Base-by-base conservation (phyloP, 2,329 filamentous ascomycete species). In the Metarhizium brunneum region DNA sequence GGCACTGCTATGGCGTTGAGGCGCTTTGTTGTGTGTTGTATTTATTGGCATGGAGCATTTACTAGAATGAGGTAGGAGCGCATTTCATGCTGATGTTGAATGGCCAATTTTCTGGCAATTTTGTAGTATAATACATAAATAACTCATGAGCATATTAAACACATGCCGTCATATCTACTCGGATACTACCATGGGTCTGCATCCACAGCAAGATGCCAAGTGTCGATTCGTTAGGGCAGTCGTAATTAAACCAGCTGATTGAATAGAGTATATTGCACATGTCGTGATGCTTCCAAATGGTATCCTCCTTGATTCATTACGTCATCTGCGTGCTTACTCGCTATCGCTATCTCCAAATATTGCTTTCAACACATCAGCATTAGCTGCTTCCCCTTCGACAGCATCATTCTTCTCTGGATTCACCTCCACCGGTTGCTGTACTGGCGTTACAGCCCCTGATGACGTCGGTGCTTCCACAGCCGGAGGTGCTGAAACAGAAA, bases 281-380 rank as follows among this genome's bases (percentile, higher is more conserved):
- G 16, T 43, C 6, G 40, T 43, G 40, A n/a, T 43, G 43, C 40
- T 47, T 6, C 5, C 7, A 48, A 16, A 35, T 30, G 25, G 25
- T 18, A 20, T 10, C n/a, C 6, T 20, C 43, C 43, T 6, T 13
- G 25, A 43, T 30, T 30, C 10, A 48, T 20, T 20, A 45, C 18
- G n/a, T 25, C n/a, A 45, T 14, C 45, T 30, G 20, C 32, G 30
- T 55, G 52, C 13, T 20, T 58, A 68, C 55, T 90, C 86, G 62
- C 90, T 87, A 60, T 87, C 86, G 65, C 88, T 88, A 67, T 91
- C 90, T 6, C 92, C 92, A 79, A 97, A 97, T 35, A 97, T 91
- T n/a, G 90, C 89, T 62, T 83, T 89, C 64, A 96, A 91, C 0
- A 96, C 85, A 47, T 88, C 88, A 51, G 92, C 89, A 16, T 87